Conservation (phyloP, 2,329 filamentous ascomycete species). For the Colletotrichum trifolii region DNA sequence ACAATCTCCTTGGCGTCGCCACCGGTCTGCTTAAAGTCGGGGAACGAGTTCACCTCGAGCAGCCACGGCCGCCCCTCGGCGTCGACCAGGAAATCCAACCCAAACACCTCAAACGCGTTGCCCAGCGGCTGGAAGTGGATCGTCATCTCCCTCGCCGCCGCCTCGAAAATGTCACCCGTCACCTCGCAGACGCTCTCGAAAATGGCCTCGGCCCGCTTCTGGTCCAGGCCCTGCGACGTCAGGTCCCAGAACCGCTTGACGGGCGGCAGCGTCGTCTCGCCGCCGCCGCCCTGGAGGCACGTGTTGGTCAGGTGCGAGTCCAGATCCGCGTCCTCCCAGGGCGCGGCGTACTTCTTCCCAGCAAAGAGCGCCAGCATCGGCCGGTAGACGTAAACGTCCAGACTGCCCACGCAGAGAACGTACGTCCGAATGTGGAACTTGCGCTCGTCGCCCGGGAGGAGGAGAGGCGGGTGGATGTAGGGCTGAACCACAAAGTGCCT, state of each 20-base stretch:
- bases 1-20: slow-evolving; percentile 78
- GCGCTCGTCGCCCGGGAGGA: slow-evolving; percentile 73
- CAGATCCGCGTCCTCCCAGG: slow-evolving; percentile 66
- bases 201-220: slow-evolving; percentile 67
- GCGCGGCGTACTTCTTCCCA: slow-evolving; percentile 75
- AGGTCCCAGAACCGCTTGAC: slow-evolving; percentile 83
- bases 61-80: slow-evolving; percentile 73
- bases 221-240: slow-evolving; percentile 38
- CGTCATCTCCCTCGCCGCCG: slow-evolving; percentile 83
- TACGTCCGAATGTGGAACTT: slow-evolving; percentile 98
- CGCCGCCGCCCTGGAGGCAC: slow-evolving; percentile 79
- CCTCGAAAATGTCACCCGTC: slow-evolving; percentile 85
- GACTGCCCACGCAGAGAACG: slow-evolving; percentile 81
- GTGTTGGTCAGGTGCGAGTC: slow-evolving; percentile 92
- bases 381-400: slow-evolving; percentile 87
- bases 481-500: slow-evolving; percentile 96
- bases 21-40: slow-evolving; percentile 94
- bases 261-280: slow-evolving; percentile 61
- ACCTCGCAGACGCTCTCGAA: slow-evolving; percentile 79
- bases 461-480: slow-evolving; percentile 89
- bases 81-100: slow-evolving; percentile 90
- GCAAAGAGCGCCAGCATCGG: slow-evolving; percentile 96
- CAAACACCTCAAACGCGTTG: slow-evolving; percentile 92
- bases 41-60: slow-evolving; percentile 94
- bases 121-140: slow-evolving; percentile 91